These are phyloP conservation scores for Rhynchospora pubera DNA, from an alignment of 176 grass and related monocot genomes.

Conservation along the genomic window DNA sequence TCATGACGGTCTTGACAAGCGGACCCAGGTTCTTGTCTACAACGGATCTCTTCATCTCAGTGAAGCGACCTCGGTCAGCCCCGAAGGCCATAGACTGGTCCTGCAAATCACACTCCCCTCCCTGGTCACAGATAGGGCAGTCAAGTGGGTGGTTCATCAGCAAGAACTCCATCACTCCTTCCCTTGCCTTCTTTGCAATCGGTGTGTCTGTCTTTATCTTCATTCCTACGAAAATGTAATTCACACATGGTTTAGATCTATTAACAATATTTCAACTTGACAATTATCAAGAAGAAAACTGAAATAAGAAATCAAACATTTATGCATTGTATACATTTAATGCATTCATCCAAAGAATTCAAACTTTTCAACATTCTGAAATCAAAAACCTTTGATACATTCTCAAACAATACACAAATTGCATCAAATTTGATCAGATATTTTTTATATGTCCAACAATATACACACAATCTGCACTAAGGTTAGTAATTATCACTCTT, in stretches of 20 bases:
- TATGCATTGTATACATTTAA: background rate
- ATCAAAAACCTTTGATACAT: background rate
- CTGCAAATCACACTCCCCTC: conserved; percentile 92
- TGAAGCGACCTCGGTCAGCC: conserved; percentile 88
- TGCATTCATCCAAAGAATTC: background rate
- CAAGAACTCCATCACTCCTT: conserved; percentile 99
- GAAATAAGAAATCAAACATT: background rate
- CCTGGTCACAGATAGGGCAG: conserved; percentile 97
- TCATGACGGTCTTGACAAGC: conserved; percentile 98
- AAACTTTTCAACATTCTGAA: background rate
- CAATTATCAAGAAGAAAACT: background rate
- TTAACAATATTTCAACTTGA: background rate
- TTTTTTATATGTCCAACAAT: background rate
- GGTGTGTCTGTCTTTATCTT: conserved; percentile 98
- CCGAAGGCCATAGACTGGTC: conserved; percentile 99
- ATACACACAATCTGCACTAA: background rate
- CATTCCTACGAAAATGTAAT: conserved; percentile 50
- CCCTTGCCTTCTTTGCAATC: conserved; percentile 92
- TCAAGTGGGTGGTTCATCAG: conserved; percentile 95
- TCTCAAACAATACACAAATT: background rate
- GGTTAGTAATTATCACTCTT: background rate
- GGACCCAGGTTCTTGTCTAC: conserved; percentile 97
- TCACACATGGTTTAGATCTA: background rate
- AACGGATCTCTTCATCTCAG: conserved; percentile 93
- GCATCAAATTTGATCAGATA: background rate